Percentiles rank a stretch among this genome's conserved stretches.
Evolutionary conservation across 1,284 basidiomycete genomes (phyloP).

Genomic region (Ustilago vetiveriae): DNA sequence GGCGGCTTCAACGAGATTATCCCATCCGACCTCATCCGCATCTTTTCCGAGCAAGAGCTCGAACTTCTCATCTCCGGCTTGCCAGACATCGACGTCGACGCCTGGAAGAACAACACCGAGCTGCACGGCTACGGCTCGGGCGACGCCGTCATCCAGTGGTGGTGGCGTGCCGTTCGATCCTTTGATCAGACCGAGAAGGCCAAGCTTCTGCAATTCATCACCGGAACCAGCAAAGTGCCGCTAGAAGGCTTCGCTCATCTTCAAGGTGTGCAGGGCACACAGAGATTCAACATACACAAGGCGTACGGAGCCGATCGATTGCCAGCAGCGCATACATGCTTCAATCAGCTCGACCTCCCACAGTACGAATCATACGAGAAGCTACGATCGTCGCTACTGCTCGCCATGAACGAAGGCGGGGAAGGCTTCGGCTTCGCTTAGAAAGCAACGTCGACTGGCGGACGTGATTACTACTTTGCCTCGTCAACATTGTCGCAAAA

Average conservation of each 20-base stretch:
- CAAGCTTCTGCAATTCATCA: slow-evolving; percentile 88
- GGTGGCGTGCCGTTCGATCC: slow-evolving; percentile 97
- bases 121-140: slow-evolving; percentile 79
- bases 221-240: slow-evolving; percentile 88
- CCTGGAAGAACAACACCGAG: slow-evolving; percentile 94
- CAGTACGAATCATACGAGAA: slow-evolving; percentile 66
- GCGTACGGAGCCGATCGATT: slow-evolving; percentile 87
- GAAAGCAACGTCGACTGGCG: background rate
- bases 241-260: slow-evolving; percentile 90
- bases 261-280: slow-evolving; percentile 91
- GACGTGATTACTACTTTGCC: background rate
- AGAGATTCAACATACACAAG: slow-evolving; percentile 94
- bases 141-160: slow-evolving; percentile 96
- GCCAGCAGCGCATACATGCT: slow-evolving; percentile 88
- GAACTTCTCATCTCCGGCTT: slow-evolving; percentile 97
- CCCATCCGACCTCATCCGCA: slow-evolving; percentile 72
- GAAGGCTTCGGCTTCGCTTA: slow-evolving; percentile 67
- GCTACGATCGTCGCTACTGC: slow-evolving; percentile 40
- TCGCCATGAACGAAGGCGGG: slow-evolving; percentile 66
- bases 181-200: slow-evolving; percentile 97
- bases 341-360: slow-evolving; percentile 68
- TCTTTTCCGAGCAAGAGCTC: slow-evolving; percentile 96
- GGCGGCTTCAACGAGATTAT: slow-evolving; percentile 96
- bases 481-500: slow-evolving; percentile 15
- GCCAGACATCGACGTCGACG: slow-evolving; percentile 98